Conservation (phyloP, 2,329 filamentous ascomycete genomes). For the Botrytis deweyae region DNA sequence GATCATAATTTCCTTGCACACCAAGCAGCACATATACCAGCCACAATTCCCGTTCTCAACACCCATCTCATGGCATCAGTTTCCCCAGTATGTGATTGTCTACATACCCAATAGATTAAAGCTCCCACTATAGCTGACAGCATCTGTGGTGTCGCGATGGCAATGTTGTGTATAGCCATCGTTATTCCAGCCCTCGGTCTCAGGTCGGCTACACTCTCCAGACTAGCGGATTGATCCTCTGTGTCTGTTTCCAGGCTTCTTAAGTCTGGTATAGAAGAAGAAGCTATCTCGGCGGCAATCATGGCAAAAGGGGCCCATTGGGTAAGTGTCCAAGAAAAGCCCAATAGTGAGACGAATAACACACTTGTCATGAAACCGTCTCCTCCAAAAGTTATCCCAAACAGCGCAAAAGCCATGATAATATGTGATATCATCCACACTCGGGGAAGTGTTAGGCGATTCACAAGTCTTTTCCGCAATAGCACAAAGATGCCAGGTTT, state of each 20-base stretch:
- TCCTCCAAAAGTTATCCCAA: neutral
- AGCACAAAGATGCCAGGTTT: neutral
- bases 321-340: neutral
- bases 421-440: slow-evolving; percentile 4
- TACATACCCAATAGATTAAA: neutral
- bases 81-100: neutral
- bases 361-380: slow-evolving; percentile 6
- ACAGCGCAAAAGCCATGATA: neutral
- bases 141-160: slow-evolving; percentile 1
- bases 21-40: neutral
- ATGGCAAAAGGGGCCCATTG: neutral
- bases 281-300: neutral
- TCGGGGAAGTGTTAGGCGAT: neutral
- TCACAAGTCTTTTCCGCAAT: neutral
- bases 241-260: neutral
- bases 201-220: neutral
- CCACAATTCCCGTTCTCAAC: neutral
- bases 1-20: slow-evolving; percentile 2
- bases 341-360: neutral
- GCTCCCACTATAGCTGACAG: neutral
- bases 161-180: slow-evolving; percentile 10
- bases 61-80: slow-evolving; percentile 1
- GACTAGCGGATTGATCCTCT: neutral
- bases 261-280: neutral
- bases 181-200: neutral